Base-by-base conservation (phyloP, 208 protist genomes). In the Leptomonas seymouri region DNA sequence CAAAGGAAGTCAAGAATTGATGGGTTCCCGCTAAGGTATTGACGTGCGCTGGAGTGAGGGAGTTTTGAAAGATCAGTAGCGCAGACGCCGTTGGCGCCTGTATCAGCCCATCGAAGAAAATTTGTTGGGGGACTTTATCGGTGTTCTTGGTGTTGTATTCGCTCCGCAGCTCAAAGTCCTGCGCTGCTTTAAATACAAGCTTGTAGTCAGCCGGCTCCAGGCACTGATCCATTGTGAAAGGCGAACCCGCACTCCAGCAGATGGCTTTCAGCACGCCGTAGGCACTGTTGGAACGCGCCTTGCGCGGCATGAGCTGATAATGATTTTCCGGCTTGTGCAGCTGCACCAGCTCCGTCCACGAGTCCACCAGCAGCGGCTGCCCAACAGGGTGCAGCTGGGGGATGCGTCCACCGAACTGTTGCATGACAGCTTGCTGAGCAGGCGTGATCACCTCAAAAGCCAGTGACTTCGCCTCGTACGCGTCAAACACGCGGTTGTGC, bases 401-500 rank as follows among this genome's bases (percentile, higher is more conserved):
- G 14, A 96, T 91, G 6, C 48, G 44, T 0, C 87, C 87, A 2
- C 79, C 67, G 61, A 76, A 85, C 73, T 93, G 85, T 55, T 41
- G 50, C 91, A 96, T 94, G 11, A 91, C 86, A 0, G 57, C 59
- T 39, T 92, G 87, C 58, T 96, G 91, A 45, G 89, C 83, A 4
- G 83, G 81, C 23, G 80, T 83, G 41, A 96, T 91, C 27, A 78
- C 87, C 56, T 96, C 88, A 67, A 96, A 94, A 20, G 94, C 91
- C 31, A 96, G 85, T 15, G 88, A 82, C 75, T 96, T 96, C 0
- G 91, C 91, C 64, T 96, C 91, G 61, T 96, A 96, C 0, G 91
- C 91, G 62, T 96, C 91, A 72, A 96, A 96, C 8, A 96, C 86
- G 36, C 91, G 85, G 64, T 90, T 96, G 75, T 96, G 91, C 53